Evolutionary conservation across 495 filamentous ascomycete species (phyloP).

Genomic region (Aspergillus incahuasiensis): DNA sequence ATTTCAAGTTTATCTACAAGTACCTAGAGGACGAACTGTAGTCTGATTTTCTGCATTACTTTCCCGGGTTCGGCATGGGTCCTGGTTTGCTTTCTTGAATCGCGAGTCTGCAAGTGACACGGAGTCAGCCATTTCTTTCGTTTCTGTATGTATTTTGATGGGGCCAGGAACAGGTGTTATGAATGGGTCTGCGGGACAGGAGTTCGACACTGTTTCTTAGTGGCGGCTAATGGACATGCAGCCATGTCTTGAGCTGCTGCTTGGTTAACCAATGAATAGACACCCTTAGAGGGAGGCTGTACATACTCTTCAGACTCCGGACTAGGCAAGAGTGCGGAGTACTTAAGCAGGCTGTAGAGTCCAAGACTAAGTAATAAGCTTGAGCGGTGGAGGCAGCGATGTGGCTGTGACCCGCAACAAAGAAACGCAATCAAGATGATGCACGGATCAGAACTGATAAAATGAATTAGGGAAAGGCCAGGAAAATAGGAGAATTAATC

Average conservation of each 20-base stretch:
- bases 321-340: neutral
- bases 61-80: neutral
- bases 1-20: conserved; percentile 98
- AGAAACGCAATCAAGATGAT: neutral
- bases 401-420: conserved; percentile 1
- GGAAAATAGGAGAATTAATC: neutral
- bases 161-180: conserved; percentile 17
- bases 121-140: conserved; percentile 11
- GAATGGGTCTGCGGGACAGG: conserved; percentile 29
- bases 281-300: neutral
- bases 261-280: conserved; percentile 9
- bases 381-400: neutral
- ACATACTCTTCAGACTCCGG: neutral
- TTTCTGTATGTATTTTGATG: conserved; percentile 10
- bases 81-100: neutral
- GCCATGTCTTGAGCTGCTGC: conserved; percentile 12
- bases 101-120: conserved; percentile 9
- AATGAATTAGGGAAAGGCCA: neutral
- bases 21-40: conserved; percentile 91
- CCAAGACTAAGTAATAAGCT: neutral
- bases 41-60: conserved; percentile 10
- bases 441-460: neutral
- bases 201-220: conserved; percentile 28
- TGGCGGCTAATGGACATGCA: conserved; percentile 17
- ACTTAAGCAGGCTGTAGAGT: neutral